Evolutionary conservation across 495 filamentous ascomycete species (phyloP).

Genomic region (Evansstolkia leycettana): DNA sequence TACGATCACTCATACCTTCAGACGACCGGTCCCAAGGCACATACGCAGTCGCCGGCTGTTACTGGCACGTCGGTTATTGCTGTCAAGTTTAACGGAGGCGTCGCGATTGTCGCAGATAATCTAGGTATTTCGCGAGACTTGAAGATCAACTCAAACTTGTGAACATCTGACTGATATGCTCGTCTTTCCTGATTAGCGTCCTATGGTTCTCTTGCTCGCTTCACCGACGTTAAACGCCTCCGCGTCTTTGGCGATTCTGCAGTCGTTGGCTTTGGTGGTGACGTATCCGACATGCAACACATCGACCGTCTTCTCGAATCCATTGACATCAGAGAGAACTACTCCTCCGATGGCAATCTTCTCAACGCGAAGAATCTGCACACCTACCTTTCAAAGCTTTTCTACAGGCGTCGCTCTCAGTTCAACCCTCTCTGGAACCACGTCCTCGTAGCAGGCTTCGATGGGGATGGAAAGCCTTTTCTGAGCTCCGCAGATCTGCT

Average conservation of each 20-base stretch:
- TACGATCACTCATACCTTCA: slow-evolving; percentile 82
- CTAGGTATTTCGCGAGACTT: too few relatives aligned
- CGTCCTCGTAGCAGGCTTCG: slow-evolving; percentile 79
- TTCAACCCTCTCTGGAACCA: slow-evolving; percentile 98
- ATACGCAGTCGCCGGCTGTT: slow-evolving; percentile 83
- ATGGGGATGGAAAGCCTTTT: slow-evolving; percentile 70
- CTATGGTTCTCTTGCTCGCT: slow-evolving; percentile 93
- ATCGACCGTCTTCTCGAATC: slow-evolving; percentile 79
- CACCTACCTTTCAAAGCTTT: slow-evolving; percentile 85
- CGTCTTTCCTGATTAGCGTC: slow-evolving; percentile 48
- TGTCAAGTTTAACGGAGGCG: slow-evolving; percentile 89
- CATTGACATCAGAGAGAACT: slow-evolving; percentile 81
- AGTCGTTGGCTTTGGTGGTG: slow-evolving; percentile 79
- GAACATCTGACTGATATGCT: too few relatives aligned
- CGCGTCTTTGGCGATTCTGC: slow-evolving; percentile 62
- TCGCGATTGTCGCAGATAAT: slow-evolving; percentile 94
- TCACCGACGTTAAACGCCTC: slow-evolving; percentile 86
- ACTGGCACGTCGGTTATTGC: slow-evolving; percentile 93
- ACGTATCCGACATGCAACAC: slow-evolving; percentile 98
- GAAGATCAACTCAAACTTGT: too few relatives aligned
- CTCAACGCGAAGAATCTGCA: slow-evolving; percentile 89
- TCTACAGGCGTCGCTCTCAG: slow-evolving; percentile 87
- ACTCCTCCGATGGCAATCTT: slow-evolving; percentile 45
- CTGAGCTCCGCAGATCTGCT: slow-evolving; percentile 82
- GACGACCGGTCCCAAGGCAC: slow-evolving; percentile 55